Evolutionary conservation across 768 basidiomycete genomes (phyloP).

Genomic region (Mycena haematopus): DNA sequence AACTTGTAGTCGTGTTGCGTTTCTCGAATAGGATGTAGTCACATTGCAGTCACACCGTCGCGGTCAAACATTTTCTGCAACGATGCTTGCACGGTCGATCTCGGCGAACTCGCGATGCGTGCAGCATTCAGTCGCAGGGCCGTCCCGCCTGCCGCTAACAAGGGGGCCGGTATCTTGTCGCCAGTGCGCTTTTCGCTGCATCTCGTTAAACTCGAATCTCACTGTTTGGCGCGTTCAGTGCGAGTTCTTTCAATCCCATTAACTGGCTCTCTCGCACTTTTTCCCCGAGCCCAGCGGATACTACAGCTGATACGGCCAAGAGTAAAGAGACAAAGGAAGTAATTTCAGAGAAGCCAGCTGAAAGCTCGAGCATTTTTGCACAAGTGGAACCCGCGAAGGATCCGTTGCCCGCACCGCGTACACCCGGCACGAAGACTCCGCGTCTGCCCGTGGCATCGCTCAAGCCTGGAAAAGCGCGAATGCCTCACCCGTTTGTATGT

Average conservation of each 20-base stretch:
- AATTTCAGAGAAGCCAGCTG: background rate
- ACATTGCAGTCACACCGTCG: slow-evolving; percentile 16
- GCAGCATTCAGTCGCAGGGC: slow-evolving; percentile 19
- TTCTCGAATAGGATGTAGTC: no score
- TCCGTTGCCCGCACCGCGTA: slow-evolving; percentile 20
- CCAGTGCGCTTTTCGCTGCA: slow-evolving; percentile 43
- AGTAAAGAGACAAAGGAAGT: slow-evolving; percentile 49
- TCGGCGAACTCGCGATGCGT: slow-evolving; percentile 31
- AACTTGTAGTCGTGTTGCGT: no score
- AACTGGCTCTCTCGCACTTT: slow-evolving; percentile 71
- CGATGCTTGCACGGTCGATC: slow-evolving; percentile 31
- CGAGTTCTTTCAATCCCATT: slow-evolving; percentile 63
- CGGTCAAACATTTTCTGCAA: no score
- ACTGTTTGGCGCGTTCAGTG: slow-evolving; percentile 33
- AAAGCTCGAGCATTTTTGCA: slow-evolving; percentile 29
- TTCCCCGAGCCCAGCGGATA: slow-evolving; percentile 53
- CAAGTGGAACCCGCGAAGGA: slow-evolving; percentile 7
- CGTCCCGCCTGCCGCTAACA: slow-evolving; percentile 36
- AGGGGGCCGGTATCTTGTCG: slow-evolving; percentile 44
- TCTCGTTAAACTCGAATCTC: background rate
- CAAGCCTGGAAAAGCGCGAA: slow-evolving; percentile 29
- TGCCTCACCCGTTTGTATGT: slow-evolving; percentile 32
- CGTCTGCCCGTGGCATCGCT: background rate
- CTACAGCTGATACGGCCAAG: slow-evolving; percentile 45
- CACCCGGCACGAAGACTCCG: slow-evolving; percentile 8